Base-by-base conservation (phyloP, 805 yeast genomes). In the Metschnikowia aberdeeniae region DNA sequence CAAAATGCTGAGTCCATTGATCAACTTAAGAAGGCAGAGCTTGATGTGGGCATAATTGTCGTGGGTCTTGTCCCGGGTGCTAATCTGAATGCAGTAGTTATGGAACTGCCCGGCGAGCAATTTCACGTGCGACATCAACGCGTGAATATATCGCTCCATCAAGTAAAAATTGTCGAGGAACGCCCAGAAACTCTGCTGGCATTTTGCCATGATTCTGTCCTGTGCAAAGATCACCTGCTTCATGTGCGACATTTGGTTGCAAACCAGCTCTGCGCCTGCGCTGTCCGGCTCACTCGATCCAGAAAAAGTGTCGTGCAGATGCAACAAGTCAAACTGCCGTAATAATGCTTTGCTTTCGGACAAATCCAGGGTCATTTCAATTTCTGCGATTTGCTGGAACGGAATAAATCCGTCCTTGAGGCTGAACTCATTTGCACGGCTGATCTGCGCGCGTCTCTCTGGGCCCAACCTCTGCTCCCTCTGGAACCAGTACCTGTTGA, bases 91-190 rank as follows among this genome's bases (percentile, higher is more conserved):
- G 17, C 42, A 39, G 42, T 32, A 11, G 12, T 39, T 39, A 33
- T 39, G 32, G 29, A 39, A 31, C 8, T 28, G 17, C 5, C 13
- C 35, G 7, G 35, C 42, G 2, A 31, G 33, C 1, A 26, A 28
- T 31, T 31, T 39, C 27, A 39, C 29, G 14, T 39, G 31, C 29
- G 36, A 34, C 42, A 39, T 39, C 30, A 39, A 39, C 5, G 35
- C 13, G 13, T 39, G 34, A 10, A 39, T 31, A 24, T 31, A 39
- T 22, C 22, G 31, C 5, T 39, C 42, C 7, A 39, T 39, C 7
- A 39, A 35, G 14, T 30, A 31, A 20, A 30, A 32, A 35, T 31
- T 39, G 13, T 31, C 42, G 8, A 39, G 35, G 24, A 11, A 12
- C 11, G 13, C 35, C 35, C 31, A 31, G 9, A 39, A 29, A 14